Base-by-base conservation (phyloP, 2,329 filamentous ascomycete genomes). In the Epichloe scottii region DNA sequence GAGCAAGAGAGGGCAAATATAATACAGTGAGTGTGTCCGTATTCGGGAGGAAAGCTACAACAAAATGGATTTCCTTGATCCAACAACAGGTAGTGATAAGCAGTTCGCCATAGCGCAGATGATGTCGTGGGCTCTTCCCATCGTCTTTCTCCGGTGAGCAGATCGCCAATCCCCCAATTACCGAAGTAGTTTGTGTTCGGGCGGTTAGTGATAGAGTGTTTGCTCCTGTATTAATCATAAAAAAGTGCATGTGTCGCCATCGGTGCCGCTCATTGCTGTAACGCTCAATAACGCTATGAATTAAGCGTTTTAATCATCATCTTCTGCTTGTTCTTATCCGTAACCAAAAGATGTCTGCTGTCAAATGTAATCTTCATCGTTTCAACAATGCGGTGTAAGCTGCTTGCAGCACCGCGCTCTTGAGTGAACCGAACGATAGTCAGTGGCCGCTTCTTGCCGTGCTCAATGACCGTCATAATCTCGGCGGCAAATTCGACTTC, bases 401-500 rank as follows among this genome's bases (percentile, higher is more conserved):
- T 93, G 60, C 85, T 93, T 38, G 88, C 89, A 2, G 91, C 90
- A n/a, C 91, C 93, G 52, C 84, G 84, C 62, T 93, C 89, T 62
- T 96, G 90, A 1, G 87, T 91, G 65, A 96, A 88, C 37, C 88
- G 84, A 33, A 87, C 81, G 56, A 96, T 82, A 64, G 85, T 87
- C 50, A 96, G 76, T 45, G 84, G 84, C 44, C 81, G 82, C 56
- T 81, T 83, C 60, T 80, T 84, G 46, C 87, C 87, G 62, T 93
- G 86, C 69, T 95, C 87, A 55, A 95, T 85, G 38, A 95, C 85
- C 2, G 85, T 89, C 71, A 94, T 94, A 54, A 96, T 78, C 65
- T 96, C 89, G 38, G 84, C 82, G 15, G 88, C 85, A 66, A 97
- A 90, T 14, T 84, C 78, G n/a, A 96, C 89, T 50, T 89, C 85